Base-by-base conservation (phyloP, 352 stramenopile species). In the Halophytophthora batemanensis region DNA sequence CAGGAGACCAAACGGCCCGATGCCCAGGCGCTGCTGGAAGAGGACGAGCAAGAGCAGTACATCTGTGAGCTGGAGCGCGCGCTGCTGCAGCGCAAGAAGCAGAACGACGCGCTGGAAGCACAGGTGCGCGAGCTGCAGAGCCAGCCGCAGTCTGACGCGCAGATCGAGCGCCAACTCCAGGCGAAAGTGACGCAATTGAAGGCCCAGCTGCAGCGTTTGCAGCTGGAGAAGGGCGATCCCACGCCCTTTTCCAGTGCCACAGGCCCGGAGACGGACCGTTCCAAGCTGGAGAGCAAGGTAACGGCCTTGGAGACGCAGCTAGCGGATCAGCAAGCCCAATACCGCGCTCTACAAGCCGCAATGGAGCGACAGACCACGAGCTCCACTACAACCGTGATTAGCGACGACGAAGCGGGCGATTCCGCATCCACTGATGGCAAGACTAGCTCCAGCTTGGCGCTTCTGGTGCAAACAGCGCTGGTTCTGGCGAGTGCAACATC, bases 41-140 rank as follows among this genome's bases (percentile, higher is more conserved):
- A 82, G 6, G 64, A 89, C 55, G 76, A 87, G 38, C 75, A 91
- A 56, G 80, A 91, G 45, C 77, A 77, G 43, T 91, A 91, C 55
- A 91, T 91, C 33, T 82, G 57, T 46, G 80, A 89, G 46, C 62
- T 91, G 38, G 80, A 91, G 59, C 67, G 80, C 19, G 77, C 77
- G 12, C 53, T 91, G 28, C 50, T 91, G 50, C 80, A 89, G 45
- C 68, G 76, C 48, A 91, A 91, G 60, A 88, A 86, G 51, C 66
- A 82, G 51, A 88, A 86, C 43, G 77, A 89, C 22, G 18, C 63
- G 19, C 49, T 91, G 18, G 71, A 86, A 44, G 53, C 64, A 18
- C 66, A 71, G 50, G 70, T 86, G 36, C 45, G 53, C 2, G 58
- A 73, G 38, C 44, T 71, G 38, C 64, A 71, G 35, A 61, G 49